Conservation (phyloP, 208 protist genomes). For the Trypanosomatidae sp. region DNA sequence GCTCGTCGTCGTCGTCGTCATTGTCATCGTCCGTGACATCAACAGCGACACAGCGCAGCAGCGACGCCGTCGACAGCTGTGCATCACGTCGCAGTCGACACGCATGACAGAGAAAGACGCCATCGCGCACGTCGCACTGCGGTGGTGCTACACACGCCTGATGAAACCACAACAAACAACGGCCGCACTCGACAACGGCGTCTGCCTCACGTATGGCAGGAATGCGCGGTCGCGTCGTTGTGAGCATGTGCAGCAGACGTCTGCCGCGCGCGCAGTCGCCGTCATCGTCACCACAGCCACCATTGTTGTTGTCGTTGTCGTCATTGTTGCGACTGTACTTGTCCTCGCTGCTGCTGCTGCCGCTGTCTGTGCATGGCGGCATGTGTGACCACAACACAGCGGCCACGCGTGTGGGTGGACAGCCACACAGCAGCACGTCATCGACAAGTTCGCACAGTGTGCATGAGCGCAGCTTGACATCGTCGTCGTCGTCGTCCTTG, state of each 20-base stretch:
- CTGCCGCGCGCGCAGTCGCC: not conserved
- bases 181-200: conserved; percentile 53
- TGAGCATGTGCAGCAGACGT: not conserved
- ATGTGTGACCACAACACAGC: too few species aligned
- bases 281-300: too few species aligned
- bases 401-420: too few species aligned
- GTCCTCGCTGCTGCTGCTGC: not conserved
- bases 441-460: too few species aligned
- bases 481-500: too few species aligned
- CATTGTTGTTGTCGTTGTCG: not conserved
- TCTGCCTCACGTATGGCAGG: conserved; percentile 40
- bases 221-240: not conserved
- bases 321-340: not conserved
- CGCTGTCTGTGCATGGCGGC: too few species aligned
- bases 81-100: conserved; percentile 58
- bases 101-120: conserved; percentile 56
- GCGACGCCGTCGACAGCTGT: too few species aligned
- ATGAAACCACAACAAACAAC: conserved; percentile 63
- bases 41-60: too few species aligned
- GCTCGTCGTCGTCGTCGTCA: not conserved
- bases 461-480: too few species aligned
- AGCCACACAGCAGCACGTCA: too few species aligned
- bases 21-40: not conserved
- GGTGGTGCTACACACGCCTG: conserved; percentile 52
- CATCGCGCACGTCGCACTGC: conserved; percentile 30